These are phyloP conservation scores for Naganishia liquefaciens DNA, from an alignment of 1,284 basidiomycete species.

Conservation along the genomic window DNA sequence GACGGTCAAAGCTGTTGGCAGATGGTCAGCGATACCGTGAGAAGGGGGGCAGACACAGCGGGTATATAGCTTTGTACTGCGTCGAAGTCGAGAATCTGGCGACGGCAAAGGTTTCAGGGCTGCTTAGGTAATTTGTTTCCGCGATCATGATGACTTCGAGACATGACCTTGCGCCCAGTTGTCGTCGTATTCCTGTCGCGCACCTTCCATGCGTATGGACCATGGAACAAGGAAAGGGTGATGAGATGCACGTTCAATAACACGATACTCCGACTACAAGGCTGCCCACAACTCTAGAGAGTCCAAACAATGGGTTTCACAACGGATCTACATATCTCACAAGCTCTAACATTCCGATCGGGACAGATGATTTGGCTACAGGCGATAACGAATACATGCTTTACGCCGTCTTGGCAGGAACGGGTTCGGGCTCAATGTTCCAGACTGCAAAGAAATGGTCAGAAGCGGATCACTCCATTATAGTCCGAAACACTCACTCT, in stretches of 20 bases:
- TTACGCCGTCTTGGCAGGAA: conserved; percentile 35
- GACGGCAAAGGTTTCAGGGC: conserved; percentile 4
- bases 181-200: no score
- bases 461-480: neutral
- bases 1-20: neutral
- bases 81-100: neutral
- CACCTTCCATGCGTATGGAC: no score
- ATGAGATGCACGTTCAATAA: no score
- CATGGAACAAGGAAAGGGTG: no score
- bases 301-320: no score
- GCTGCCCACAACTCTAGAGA: no score
- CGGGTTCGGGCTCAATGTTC: conserved; percentile 45
- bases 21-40: neutral
- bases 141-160: neutral
- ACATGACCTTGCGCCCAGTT: no score
- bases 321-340: no score
- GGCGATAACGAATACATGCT: neutral
- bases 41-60: neutral
- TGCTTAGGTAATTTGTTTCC: neutral
- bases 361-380: no score
- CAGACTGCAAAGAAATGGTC: conserved; percentile 7
- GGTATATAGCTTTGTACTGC: no score
- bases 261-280: no score
- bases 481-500: conserved; percentile 37
- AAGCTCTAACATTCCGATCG: no score